Evolutionary conservation across 225 moss, liverwort and hornwort species (phyloP), one percentile per base, ranked within the genome.

Genomic region (Ulota crispa): DNA sequence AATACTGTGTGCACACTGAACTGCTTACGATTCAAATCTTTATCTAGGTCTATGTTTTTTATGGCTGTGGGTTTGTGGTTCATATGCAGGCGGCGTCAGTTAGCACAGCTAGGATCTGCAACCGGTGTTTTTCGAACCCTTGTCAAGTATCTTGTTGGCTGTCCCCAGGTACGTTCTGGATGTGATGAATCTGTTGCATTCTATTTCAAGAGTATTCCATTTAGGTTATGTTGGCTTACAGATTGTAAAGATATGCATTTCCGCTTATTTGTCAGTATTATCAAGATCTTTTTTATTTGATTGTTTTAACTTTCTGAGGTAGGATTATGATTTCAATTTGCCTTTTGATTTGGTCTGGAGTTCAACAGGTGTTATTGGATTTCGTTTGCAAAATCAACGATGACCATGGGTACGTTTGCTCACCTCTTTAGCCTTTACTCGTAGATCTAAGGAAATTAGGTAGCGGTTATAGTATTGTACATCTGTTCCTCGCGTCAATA

Each of bases 361-460:
- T 63, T 39, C 32, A 71, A 68, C 91, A 95, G 95, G 98, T 94
- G 20, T 83, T 99, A 50, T 87, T 99, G 79, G 99, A 99, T 43
- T 99, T 99, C 71, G 96, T 99, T 76, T 90, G 94, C 81, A 94
- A 94, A 90, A 93, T 99, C 84, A 99, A 99, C 56, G 96, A 99
- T 82, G 94, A 99, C 75, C 87, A 94, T 84, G 99, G 96, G 98
- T 98, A 90, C 42, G 82, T 69, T 27, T 63, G 55, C 66, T 78
- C 71, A 31, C 32, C 42, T 67, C 67, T 67, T 61, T 64, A 76
- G 65, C 36, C 15, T 80, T 70, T 75, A 19, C 4, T 47, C 45
- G 65, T 65, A 21, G 41, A 30, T 36, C 27, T 67, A 9, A 65
- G 42, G 30, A 39, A 75, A 64, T 75, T 75, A 50, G 72, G 70